These are phyloP conservation scores for Solanum virginianum DNA, from an alignment of 257 asterid species.

Conservation along the genomic window DNA sequence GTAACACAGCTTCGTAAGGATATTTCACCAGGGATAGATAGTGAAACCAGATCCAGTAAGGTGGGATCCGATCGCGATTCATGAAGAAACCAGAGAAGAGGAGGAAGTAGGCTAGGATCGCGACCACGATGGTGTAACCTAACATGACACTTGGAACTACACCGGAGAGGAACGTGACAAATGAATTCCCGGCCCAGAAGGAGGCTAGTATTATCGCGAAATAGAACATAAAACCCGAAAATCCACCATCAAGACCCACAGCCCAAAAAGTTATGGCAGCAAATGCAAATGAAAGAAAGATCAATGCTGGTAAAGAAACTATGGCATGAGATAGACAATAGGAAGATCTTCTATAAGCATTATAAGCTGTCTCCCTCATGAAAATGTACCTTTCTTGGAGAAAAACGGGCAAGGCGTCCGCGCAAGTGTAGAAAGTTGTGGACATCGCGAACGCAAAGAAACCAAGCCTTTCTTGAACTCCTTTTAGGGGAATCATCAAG, in stretches of 20 bases:
- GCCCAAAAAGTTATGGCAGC: constrained; percentile 64
- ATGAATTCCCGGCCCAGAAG: constrained; percentile 78
- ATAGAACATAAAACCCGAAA: constrained; percentile 43
- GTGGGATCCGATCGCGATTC: constrained; percentile 57
- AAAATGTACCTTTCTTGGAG: constrained; percentile 65
- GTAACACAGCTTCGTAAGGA: constrained; percentile 70
- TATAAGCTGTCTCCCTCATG: constrained; percentile 67
- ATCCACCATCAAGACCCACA: constrained; percentile 51
- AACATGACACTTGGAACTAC: constrained; percentile 76
- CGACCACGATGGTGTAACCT: constrained; percentile 68
- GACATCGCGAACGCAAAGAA: constrained; percentile 77
- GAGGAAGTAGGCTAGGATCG: constrained; percentile 54
- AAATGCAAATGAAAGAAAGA: constrained; percentile 42
- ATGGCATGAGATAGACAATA: constrained; percentile 59
- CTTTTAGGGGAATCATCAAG: constrained; percentile 58
- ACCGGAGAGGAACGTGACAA: constrained; percentile 65
- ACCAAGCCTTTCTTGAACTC: constrained; percentile 59
- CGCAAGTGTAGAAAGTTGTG: constrained; percentile 71
- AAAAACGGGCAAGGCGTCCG: constrained; percentile 65
- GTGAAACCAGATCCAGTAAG: constrained; percentile 89
- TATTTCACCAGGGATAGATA: constrained; percentile 62
- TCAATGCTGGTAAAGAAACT: constrained; percentile 39
- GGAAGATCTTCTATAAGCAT: constrained; percentile 58
- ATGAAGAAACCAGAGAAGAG: constrained; percentile 82
- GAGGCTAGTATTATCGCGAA: constrained; percentile 44